Evolutionary conservation across 164 flowering plant species (phyloP), one percentile per base, ranked within the genome.

Genomic region (Sedum album): DNA sequence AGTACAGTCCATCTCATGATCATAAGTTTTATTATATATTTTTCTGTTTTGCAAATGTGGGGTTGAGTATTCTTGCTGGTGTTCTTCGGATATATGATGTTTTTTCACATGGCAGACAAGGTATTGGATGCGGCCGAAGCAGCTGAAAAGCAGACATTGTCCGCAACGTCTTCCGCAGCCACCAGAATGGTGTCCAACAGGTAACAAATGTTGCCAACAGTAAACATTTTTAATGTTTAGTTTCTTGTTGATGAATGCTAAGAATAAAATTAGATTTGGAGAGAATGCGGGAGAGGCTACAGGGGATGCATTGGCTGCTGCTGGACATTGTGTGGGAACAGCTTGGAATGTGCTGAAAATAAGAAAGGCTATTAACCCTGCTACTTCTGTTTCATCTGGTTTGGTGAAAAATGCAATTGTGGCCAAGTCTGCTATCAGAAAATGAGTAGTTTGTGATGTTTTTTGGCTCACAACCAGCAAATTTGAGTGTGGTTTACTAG

Each of bases 271-370:
- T 17, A 91, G 94, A 78, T 89, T 70, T 68, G 98, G 96, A 28
- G 96, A 88, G 72, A 84, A 67, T 67, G 96, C 96, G 57, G 96
- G 96, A 33, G 92, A 88, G 76, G 90, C 88, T 1, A 89, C 98
- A 0, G 88, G 67, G 44, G 82, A 93, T 61, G 88, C 70, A 53
- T 75, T 93, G 30, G 93, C 96, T n/a, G 84, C 98, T 0, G 89
- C 93, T 71, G 96, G 96, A 66, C 93, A 93, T 66, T 74, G 70
- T 62, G 81, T 81, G 3, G 79, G 81, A 33, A 82, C 92, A 5
- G 96, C 89, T 18, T 93, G 96, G 98, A 90, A 90, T 68, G 73
- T 93, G 0, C 77, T 86, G 66, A 93, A 90, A 84, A 82, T 93
- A 31, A 71, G 96, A 25, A 90, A 83, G 73, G 90, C 91, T 70